phyloP scores from a whole-genome alignment of 352 stramenopile species.

The Phytopythium vexans region DNA sequence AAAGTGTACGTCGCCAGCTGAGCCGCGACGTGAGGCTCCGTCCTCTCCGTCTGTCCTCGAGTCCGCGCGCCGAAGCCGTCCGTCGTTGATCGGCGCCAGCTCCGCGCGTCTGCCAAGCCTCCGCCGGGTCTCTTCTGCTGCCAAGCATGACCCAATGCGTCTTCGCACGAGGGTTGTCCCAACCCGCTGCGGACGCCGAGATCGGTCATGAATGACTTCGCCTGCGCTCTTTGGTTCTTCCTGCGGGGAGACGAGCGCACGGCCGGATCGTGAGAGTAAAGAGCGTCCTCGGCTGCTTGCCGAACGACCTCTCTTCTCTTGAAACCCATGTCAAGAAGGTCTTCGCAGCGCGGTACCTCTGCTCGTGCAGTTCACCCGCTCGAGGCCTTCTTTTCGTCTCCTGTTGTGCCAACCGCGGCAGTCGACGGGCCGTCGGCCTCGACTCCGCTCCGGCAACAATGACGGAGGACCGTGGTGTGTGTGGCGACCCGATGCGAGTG shows the following conservation, averaged over 20 bases:
- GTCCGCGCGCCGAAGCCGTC: slow-evolving; percentile 1
- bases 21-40: neutral
- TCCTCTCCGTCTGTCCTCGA: too few species aligned
- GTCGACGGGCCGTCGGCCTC: too few species aligned
- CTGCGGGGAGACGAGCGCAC: slow-evolving; percentile 17
- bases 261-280: slow-evolving; percentile 88
- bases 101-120: neutral
- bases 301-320: slow-evolving; percentile 68
- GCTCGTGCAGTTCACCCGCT: neutral
- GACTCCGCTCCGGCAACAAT: slow-evolving; percentile 40
- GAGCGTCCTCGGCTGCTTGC: slow-evolving; percentile 10
- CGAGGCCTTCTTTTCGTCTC: slow-evolving; percentile 47
- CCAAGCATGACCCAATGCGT: too few species aligned
- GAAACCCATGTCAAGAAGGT: slow-evolving; percentile 67
- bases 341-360: slow-evolving; percentile 5
- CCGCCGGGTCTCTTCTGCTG: neutral
- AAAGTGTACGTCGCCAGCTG: slow-evolving; percentile 73
- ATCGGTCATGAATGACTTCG: too few species aligned
- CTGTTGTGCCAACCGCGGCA: slow-evolving; percentile 46
- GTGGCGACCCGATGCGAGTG: slow-evolving; percentile 30
- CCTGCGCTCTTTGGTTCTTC: too few species aligned
- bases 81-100: neutral
- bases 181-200: too few species aligned
- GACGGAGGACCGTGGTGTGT: slow-evolving; percentile 83
- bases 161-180: too few species aligned